Base-by-base conservation (phyloP, 345 rosid species). In the Nasturtium officinale region DNA sequence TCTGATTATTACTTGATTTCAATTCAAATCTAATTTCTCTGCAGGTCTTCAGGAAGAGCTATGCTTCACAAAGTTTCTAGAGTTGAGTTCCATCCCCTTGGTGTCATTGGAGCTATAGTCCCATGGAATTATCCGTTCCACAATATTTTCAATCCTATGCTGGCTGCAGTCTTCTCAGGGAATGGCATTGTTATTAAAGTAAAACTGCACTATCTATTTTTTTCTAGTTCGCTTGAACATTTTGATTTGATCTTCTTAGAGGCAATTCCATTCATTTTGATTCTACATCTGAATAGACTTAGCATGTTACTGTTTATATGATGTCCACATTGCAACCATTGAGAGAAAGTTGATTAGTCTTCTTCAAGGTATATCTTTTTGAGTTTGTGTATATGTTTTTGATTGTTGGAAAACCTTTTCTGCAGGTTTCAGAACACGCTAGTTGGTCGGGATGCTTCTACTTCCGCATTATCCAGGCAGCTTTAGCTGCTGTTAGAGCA, bases 41-140 rank as follows among this genome's bases (percentile, higher is more conserved):
- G 71, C 81, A 95, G 98, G 68, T 90, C 90, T 81, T 88, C 89
- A 67, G 99, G 99, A 73, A 87, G 99, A 84, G 89, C 99, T 69
- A 95, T 91, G 99, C 70, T 91, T 84, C 87, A 91, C 83, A 91
- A 95, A 84, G 85, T 70, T 76, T 80, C 99, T 72, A 88, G 76
- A 85, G 99, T 95, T 58, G 99, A 95, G 79, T 88, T 90, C 67
- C 84, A 90, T 75, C 99, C 99, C 9, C 91, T 91, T 73, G 98
- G 98, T 76, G 97, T 91, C 60, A 78, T 95, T 47, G 98, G 96
- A 76, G 99, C 99, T 69, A 91, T 95, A 61, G 99, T 95, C 72
- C 93, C 99, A 0, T 91, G 98, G 99, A 95, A 95, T 82, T 95
- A 95, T 81, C 98, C 99, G n/a, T 95, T 95, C 77, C 99, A 95